Percentiles rank a stretch among this genome's conserved stretches.
Conservation (phyloP, 202 grass and related monocot genomes). For the Hordeum pubiflorum region DNA sequence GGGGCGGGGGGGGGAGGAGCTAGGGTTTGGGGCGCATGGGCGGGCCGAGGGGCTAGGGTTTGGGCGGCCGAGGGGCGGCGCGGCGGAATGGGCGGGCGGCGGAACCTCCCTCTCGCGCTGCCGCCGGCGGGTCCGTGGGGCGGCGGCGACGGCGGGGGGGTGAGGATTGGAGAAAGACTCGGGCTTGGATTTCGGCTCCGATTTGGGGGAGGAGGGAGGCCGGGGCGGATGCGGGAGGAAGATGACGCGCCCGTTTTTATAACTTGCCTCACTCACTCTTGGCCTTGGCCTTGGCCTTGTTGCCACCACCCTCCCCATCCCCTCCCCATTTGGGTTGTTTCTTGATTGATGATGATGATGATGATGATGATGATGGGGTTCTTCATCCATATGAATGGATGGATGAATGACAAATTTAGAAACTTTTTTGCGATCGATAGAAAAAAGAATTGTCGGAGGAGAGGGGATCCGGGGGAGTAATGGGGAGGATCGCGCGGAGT, state of each 20-base stretch:
- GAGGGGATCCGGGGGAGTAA: background rate
- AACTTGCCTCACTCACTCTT: background rate
- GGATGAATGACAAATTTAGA: background rate
- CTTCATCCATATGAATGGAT: background rate
- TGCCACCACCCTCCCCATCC: background rate
- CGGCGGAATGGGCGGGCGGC: background rate
- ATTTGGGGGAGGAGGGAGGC: background rate
- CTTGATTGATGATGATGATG: too few relatives aligned
- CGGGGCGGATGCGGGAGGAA: background rate
- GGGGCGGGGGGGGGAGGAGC: background rate
- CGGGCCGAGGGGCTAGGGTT: background rate
- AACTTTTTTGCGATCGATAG: background rate
- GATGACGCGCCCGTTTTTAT: background rate
- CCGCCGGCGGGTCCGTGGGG: background rate
- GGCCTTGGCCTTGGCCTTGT: background rate
- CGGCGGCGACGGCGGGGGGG: background rate
- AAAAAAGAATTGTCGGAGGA: too few relatives aligned
- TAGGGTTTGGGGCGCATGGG: conserved; percentile 28
- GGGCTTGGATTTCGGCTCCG: background rate
- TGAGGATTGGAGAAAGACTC: background rate
- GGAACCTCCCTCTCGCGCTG: background rate
- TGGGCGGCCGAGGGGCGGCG: background rate
- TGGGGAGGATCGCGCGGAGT: background rate
- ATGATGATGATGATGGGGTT: background rate
- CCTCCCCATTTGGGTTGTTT: background rate